Conservation (phyloP, 1,139 yeast genomes). For the Protomyces pachydermus region DNA sequence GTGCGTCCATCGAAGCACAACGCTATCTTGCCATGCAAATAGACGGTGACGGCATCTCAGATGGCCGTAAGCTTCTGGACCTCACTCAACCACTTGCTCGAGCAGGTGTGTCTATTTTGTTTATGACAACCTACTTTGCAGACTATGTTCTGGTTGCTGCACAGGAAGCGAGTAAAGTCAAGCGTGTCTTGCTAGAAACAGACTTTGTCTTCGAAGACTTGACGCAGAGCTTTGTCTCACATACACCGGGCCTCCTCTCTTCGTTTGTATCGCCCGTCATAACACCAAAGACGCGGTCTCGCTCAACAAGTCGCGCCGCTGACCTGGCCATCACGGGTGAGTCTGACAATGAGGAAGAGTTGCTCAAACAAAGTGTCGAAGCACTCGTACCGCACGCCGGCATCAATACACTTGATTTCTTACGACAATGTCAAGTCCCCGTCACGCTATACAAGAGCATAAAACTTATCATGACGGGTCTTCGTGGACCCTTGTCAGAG, state of each 20-base stretch:
- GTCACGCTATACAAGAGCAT: background rate
- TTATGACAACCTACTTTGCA: constrained; percentile 60
- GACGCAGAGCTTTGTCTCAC: constrained; percentile 8
- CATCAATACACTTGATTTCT: constrained; percentile 8
- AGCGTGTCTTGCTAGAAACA: constrained; percentile 13
- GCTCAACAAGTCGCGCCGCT: background rate
- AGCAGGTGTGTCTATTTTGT: constrained; percentile 56
- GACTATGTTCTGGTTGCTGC: constrained; percentile 62
- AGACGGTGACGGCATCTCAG: constrained; percentile 51
- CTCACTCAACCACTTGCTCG: constrained; percentile 58
- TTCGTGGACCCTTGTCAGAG: constrained; percentile 3
- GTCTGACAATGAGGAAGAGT: background rate
- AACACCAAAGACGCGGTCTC: background rate
- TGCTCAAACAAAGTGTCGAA: constrained; percentile 5
- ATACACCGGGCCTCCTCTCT: background rate
- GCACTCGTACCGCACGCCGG: constrained; percentile 1
- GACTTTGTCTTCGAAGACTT: constrained; percentile 13
- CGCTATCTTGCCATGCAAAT: constrained; percentile 55
- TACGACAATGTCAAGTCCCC: constrained; percentile 13
- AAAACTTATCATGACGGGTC: constrained; percentile 10
- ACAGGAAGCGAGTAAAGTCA: constrained; percentile 31
- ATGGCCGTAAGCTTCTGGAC: constrained; percentile 52
- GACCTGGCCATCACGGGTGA: background rate
- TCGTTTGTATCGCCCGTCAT: background rate
- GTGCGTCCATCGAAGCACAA: constrained; percentile 47